A percentile compares a stretch with the other conserved stretches of the same genome.
phyloP scores from a whole-genome alignment of 805 yeast genomes.

The Starmera pachycereana region DNA sequence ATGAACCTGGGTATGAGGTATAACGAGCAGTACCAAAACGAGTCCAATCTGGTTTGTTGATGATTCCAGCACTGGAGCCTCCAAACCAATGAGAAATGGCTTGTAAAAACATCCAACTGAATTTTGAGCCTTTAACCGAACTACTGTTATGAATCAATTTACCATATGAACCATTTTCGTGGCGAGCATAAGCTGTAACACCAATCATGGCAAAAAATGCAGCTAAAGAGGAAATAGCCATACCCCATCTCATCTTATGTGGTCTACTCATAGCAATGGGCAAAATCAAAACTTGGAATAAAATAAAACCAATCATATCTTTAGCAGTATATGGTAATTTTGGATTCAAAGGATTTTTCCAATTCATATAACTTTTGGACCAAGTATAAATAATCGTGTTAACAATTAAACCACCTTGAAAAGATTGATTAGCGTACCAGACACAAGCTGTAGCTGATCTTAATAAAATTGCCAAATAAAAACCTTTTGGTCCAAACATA shows the following conservation, averaged over 20 bases:
- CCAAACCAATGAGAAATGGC: slow-evolving; percentile 32
- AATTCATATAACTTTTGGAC: slow-evolving; percentile 14
- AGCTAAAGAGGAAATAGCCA: slow-evolving; percentile 8
- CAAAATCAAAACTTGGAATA: slow-evolving; percentile 16
- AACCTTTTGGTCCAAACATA: slow-evolving; percentile 13
- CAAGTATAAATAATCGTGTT: slow-evolving; percentile 12
- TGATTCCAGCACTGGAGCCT: slow-evolving; percentile 26
- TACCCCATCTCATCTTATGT: slow-evolving; percentile 10
- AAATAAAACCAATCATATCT: slow-evolving; percentile 27
- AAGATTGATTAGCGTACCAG: slow-evolving; percentile 17
- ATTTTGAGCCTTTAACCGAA: slow-evolving; percentile 14
- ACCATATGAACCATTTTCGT: slow-evolving; percentile 20
- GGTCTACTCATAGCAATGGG: slow-evolving; percentile 14
- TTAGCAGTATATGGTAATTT: slow-evolving; percentile 25
- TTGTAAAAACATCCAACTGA: slow-evolving; percentile 30
- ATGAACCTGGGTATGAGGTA: slow-evolving; percentile 12
- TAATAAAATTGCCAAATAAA: slow-evolving; percentile 12
- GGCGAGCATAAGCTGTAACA: slow-evolving; percentile 16
- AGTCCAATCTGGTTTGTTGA: slow-evolving; percentile 22
- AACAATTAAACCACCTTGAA: slow-evolving; percentile 17
- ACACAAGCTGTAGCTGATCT: slow-evolving; percentile 16
- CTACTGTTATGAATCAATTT: slow-evolving; percentile 20
- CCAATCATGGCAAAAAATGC: slow-evolving; percentile 19
- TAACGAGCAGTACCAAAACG: slow-evolving; percentile 13
- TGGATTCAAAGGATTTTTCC: slow-evolving; percentile 22